Evolutionary conservation across 2,329 filamentous ascomycete species (phyloP).

Genomic region (Xylariales sp.): DNA sequence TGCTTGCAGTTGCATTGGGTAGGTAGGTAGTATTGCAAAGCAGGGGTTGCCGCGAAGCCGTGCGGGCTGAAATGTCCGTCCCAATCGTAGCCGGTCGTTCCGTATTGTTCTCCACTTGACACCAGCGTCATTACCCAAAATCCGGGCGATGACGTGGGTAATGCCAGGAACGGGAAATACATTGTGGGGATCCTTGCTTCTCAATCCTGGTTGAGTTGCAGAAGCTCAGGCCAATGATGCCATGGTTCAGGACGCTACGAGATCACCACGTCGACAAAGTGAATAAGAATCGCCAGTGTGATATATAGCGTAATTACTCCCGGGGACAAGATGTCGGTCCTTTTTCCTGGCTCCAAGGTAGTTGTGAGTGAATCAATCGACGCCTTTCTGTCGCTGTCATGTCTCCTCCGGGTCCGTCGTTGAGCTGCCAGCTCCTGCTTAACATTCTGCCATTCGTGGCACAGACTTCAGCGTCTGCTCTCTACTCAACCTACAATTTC

Average conservation of each 20-base stretch:
- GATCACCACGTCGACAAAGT: neutral
- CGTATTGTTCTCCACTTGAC: too few species aligned
- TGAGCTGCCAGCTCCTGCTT: conserved; percentile 1
- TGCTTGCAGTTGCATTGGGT: too few species aligned
- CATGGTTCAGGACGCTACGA: neutral
- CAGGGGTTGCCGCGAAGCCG: too few species aligned
- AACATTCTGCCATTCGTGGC: conserved; percentile 9
- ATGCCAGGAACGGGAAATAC: neutral
- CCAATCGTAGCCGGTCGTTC: neutral
- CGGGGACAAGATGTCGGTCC: too few species aligned
- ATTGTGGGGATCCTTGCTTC: neutral
- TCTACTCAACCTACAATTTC: conserved; percentile 15
- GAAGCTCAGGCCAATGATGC: conserved; percentile 9
- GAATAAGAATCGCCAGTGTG: too few species aligned
- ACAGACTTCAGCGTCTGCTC: conserved; percentile 9
- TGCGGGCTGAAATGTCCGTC: neutral
- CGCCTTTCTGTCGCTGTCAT: conserved; percentile 1
- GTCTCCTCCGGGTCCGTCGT: neutral
- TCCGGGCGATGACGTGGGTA: neutral
- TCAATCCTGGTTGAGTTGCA: neutral
- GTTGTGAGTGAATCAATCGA: too few species aligned
- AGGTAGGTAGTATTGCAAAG: too few species aligned
- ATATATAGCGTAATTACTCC: too few species aligned
- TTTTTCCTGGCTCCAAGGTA: too few species aligned
- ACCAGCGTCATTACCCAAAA: too few species aligned